Evolutionary conservation across 1,284 basidiomycete species (phyloP).

Genomic region (Rhodotorula sp.): DNA sequence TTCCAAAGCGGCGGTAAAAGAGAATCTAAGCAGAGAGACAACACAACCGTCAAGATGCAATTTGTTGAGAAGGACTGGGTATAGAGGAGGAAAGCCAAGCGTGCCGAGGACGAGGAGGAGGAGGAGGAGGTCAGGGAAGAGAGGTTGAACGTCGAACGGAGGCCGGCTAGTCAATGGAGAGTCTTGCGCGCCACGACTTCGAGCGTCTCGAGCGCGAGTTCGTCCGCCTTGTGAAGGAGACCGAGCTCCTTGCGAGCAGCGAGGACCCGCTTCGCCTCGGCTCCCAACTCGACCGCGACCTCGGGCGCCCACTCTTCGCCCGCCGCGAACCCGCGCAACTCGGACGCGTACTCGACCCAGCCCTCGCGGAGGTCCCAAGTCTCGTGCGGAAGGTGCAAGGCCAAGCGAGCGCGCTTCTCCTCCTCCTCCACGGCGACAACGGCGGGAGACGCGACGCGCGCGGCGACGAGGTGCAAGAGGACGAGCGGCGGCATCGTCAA

Average conservation of each 20-base stretch:
- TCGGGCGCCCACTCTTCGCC: constrained; percentile 44
- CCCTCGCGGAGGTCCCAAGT: constrained; percentile 37
- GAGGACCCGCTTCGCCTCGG: constrained; percentile 27
- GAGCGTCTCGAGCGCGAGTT: constrained; percentile 9
- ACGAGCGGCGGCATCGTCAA: constrained; percentile 41
- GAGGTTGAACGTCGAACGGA: background rate
- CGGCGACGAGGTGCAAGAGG: constrained; percentile 42
- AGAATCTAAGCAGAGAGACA: too few relatives aligned
- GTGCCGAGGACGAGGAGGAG: too few relatives aligned
- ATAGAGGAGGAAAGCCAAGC: too few relatives aligned
- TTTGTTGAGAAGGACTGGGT: background rate
- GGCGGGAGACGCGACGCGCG: constrained; percentile 36
- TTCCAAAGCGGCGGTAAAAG: too few relatives aligned
- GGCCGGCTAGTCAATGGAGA: background rate
- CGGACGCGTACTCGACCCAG: constrained; percentile 41
- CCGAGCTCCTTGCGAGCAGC: background rate
- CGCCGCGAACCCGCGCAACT: constrained; percentile 42
- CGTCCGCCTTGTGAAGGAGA: background rate
- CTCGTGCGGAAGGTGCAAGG: constrained; percentile 41
- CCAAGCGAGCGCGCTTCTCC: background rate
- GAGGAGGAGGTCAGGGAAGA: too few relatives aligned
- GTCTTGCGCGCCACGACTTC: constrained; percentile 1
- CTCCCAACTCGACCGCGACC: constrained; percentile 42
- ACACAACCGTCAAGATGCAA: too few relatives aligned
- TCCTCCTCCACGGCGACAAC: background rate